Base-by-base conservation (phyloP, 2,329 filamentous ascomycete species). In the Ustilaginoidea virens region DNA sequence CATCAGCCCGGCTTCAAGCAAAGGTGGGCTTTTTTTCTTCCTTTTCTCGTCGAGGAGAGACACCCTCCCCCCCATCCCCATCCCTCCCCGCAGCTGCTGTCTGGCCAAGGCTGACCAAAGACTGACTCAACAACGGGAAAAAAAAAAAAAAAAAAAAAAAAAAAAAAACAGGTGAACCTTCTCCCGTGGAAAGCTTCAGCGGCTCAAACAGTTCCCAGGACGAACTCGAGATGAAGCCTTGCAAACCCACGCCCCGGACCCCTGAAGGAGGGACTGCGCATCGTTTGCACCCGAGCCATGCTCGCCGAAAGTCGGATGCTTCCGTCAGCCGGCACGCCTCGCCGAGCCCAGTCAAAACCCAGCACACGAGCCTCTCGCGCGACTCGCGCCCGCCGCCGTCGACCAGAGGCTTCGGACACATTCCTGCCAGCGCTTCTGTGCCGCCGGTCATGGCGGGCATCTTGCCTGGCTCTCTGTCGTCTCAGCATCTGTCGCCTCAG, bases 201-300 rank as follows among this genome's bases (percentile, higher is more conserved):
- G 48, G 45, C 28, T 58, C 54, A 11, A 50, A 41, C 27, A 53
- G 48, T 38, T 56, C 57, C 9, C 45, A 51, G 28, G 56, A 56
- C 23, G 56, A 52, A 20, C 39, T 57, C 22, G 55, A 59, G 38
- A 57, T 58, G 41, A 51, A 43, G 31, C 39, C 44, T 2, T 30
- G 33, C 12, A 41, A 38, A 23, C 27, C 31, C 10, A 27, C 16
- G 14, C 19, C 34, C 36, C 29, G 27, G 32, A 5, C 30, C 31
- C 12, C 17, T 12, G 30, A 32, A 4, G 24, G n/a, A 13, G 9
- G 14, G 11, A n/a, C 37, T 6, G 14, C 33, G 1, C 37, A 37
- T 33, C 43, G 37, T 23, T 27, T 39, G 16, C 46, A 48, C 21
- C 45, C 46, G 9, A 44, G 43, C 30, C 43, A 43, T 26, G 39